These are phyloP conservation scores for Dioscorea alata DNA, from an alignment of 106 monocot species.

Conservation along the genomic window DNA sequence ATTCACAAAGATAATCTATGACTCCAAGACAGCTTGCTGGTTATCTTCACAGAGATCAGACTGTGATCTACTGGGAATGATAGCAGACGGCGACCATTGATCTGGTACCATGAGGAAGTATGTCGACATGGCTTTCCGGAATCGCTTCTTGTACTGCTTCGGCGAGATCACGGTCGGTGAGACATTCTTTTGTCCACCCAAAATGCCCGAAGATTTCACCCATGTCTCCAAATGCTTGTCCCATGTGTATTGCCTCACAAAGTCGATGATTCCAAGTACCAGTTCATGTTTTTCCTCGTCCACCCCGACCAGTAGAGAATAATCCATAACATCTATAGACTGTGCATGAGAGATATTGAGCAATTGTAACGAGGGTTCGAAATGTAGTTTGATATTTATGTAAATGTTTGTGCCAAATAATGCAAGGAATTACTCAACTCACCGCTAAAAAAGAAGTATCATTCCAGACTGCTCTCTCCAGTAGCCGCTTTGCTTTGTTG, in stretches of 20 bases:
- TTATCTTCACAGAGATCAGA: constrained; percentile 17
- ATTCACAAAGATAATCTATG: constrained; percentile 7
- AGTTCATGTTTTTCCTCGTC: constrained; percentile 59
- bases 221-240: constrained; percentile 76
- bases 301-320: constrained; percentile 66
- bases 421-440: constrained; percentile 15
- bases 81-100: constrained; percentile 40
- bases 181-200: constrained; percentile 66
- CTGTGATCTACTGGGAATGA: constrained; percentile 15
- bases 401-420: too few relatives aligned
- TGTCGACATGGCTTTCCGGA: constrained; percentile 66
- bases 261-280: constrained; percentile 67
- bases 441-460: constrained; percentile 89
- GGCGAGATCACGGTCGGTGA: constrained; percentile 79
- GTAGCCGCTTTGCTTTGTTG: constrained; percentile 82
- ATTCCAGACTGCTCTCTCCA: constrained; percentile 99
- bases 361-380: too few relatives aligned
- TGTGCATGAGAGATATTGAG: constrained; percentile 10
- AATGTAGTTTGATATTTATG: too few relatives aligned
- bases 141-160: constrained; percentile 69
- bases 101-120: constrained; percentile 75
- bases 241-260: constrained; percentile 77
- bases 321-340: constrained; percentile 80
- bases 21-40: constrained; percentile 4
- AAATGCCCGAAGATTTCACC: constrained; percentile 69